Percentiles rank a stretch among this genome's conserved stretches.
phyloP scores from a whole-genome alignment of 495 filamentous ascomycete species.

The Aspergillus asperescens region DNA sequence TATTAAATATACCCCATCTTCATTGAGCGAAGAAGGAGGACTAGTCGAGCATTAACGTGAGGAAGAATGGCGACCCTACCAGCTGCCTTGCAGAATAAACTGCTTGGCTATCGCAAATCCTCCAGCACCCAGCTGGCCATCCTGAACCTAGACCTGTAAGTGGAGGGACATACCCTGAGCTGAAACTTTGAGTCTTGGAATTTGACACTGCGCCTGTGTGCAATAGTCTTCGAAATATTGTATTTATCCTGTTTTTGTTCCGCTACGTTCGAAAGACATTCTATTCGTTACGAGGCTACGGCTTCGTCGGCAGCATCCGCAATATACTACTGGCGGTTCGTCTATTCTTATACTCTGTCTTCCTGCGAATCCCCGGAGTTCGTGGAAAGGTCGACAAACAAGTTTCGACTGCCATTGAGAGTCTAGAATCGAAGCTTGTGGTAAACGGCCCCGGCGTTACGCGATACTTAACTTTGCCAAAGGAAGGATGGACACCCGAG shows the following conservation, averaged over 20 bases:
- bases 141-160: constrained; percentile 80
- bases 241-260: constrained; percentile 86
- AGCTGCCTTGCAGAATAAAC: constrained; percentile 40
- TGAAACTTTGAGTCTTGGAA: not conserved
- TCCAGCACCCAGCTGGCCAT: constrained; percentile 54
- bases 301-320: constrained; percentile 70
- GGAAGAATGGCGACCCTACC: constrained; percentile 35
- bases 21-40: constrained; percentile 6
- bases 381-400: constrained; percentile 76
- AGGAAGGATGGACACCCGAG: constrained; percentile 78
- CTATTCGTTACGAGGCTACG: constrained; percentile 82
- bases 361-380: constrained; percentile 80
- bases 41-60: not conserved
- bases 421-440: constrained; percentile 77
- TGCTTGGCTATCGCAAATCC: constrained; percentile 43
- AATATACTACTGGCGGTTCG: constrained; percentile 65
- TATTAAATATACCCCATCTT: not conserved
- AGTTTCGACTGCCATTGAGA: constrained; percentile 57
- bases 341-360: constrained; percentile 73
- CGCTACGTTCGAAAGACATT: constrained; percentile 77
- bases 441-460: constrained; percentile 64
- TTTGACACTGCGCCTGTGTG: not conserved
- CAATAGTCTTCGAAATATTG: constrained; percentile 70
- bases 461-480: constrained; percentile 71
- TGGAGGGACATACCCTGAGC: constrained; percentile 13